Evolutionary conservation across 192 early-diverging fungal species (phyloP).

Genomic region (Podila clonocystis): DNA sequence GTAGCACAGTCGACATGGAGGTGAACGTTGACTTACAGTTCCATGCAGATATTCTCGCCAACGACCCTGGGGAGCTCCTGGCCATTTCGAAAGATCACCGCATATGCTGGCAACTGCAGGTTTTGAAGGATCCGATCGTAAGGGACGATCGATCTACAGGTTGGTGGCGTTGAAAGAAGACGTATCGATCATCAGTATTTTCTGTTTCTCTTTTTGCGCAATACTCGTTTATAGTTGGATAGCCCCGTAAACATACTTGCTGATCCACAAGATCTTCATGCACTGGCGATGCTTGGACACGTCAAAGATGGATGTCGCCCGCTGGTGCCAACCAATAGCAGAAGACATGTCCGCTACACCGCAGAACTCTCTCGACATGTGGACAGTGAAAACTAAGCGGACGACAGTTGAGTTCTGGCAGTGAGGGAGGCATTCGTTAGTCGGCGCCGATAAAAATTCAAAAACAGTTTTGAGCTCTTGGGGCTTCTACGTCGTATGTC

Average conservation of each 20-base stretch:
- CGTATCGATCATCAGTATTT: no score
- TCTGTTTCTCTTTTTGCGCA: no score
- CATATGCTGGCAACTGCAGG: no score
- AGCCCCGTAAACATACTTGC: background rate
- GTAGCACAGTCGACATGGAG: no score
- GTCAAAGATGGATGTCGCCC: slow-evolving; percentile 24
- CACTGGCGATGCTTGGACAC: slow-evolving; percentile 5
- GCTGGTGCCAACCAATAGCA: slow-evolving; percentile 14
- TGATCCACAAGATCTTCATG: slow-evolving; percentile 24
- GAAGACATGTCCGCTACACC: slow-evolving; percentile 33
- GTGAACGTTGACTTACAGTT: no score
- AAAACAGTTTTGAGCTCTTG: background rate
- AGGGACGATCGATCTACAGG: slow-evolving; percentile 2
- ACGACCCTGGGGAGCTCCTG: no score
- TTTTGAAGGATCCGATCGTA: slow-evolving; percentile 7
- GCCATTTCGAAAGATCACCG: no score
- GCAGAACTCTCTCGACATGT: slow-evolving; percentile 9
- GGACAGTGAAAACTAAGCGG: slow-evolving; percentile 18
- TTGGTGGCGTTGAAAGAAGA: background rate
- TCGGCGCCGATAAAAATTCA: background rate
- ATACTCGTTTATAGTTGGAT: background rate
- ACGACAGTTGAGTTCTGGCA: background rate
- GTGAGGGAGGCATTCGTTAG: background rate
- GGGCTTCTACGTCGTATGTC: background rate
- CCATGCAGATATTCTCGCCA: no score